These are phyloP conservation scores for Anthracocystis walkeri DNA, from an alignment of 1,284 basidiomycete species.

Conservation along the genomic window DNA sequence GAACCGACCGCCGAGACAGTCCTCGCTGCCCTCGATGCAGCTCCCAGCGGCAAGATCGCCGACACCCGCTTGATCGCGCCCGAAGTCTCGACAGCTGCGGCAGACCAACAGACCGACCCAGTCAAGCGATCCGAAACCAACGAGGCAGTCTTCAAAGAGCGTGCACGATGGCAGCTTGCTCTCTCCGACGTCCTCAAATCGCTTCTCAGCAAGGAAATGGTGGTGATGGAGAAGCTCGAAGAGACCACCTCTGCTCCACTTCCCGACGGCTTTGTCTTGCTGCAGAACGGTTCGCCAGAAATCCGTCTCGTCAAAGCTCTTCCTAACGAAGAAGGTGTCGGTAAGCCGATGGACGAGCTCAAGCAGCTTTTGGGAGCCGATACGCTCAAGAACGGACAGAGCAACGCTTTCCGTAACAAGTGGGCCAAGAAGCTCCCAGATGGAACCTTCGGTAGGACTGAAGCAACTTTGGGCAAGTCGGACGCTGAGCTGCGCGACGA, in stretches of 20 bases:
- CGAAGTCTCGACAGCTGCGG: constrained; percentile 27
- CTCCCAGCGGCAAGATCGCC: constrained; percentile 53
- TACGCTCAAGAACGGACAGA: constrained; percentile 77
- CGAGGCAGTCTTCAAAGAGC: constrained; percentile 59
- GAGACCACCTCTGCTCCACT: constrained; percentile 53
- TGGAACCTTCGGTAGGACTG: constrained; percentile 83
- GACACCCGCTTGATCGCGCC: constrained; percentile 58
- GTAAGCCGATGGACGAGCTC: constrained; percentile 59
- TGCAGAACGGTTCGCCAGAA: constrained; percentile 64
- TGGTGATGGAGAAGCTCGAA: constrained; percentile 55
- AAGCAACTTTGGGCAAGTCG: constrained; percentile 40
- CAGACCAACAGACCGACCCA: constrained; percentile 48
- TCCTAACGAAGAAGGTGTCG: constrained; percentile 53
- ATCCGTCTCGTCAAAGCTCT: constrained; percentile 63
- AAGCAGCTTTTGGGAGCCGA: constrained; percentile 64
- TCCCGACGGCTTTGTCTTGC: constrained; percentile 44
- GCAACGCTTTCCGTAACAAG: constrained; percentile 94
- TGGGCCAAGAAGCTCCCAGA: constrained; percentile 94
- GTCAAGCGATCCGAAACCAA: constrained; percentile 52
- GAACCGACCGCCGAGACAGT: constrained; percentile 58
- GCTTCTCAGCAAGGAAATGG: constrained; percentile 63
- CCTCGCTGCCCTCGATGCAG: constrained; percentile 54
- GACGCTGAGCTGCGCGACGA: constrained; percentile 55
- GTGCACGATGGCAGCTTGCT: constrained; percentile 65
- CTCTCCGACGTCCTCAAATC: constrained; percentile 65